phyloP scores from a whole-genome alignment of 2,329 filamentous ascomycete species.

The Aureobasidium sp. region DNA sequence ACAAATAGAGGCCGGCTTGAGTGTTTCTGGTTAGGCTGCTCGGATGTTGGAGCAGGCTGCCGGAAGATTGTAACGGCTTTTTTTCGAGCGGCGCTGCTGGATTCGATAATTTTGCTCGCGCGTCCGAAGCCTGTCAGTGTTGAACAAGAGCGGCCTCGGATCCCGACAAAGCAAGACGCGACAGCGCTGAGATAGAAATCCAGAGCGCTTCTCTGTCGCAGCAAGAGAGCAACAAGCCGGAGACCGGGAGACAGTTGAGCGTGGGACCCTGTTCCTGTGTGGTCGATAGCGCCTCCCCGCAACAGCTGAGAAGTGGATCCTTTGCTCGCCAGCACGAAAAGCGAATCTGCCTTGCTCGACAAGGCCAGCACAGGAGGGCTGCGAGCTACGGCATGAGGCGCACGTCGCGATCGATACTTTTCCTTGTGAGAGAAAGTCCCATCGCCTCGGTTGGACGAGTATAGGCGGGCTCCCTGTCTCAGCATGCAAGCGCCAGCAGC shows the following conservation, averaged over 20 bases:
- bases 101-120: not conserved
- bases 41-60: not conserved
- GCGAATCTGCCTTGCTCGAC: not conserved
- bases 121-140: not conserved
- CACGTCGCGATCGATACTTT: not conserved
- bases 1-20: not conserved
- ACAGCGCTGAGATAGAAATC: not conserved
- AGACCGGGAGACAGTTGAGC: not conserved
- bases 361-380: not conserved
- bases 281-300: not conserved
- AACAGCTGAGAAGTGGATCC: constrained; percentile 10
- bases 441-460: not conserved
- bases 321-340: not conserved
- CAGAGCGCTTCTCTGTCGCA: not conserved
- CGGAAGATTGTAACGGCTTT: not conserved
- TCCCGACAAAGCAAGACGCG: not conserved
- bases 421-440: not conserved
- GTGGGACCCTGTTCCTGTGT: not conserved
- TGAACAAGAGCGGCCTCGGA: not conserved
- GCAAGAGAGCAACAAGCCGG: not conserved
- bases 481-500: constrained; percentile 10
- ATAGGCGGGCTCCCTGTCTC: not conserved
- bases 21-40: not conserved
- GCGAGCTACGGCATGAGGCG: constrained; percentile 1
- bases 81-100: not conserved